Base-by-base conservation (phyloP, 148 eudicot genomes). In the Vaccinium darrowii region DNA sequence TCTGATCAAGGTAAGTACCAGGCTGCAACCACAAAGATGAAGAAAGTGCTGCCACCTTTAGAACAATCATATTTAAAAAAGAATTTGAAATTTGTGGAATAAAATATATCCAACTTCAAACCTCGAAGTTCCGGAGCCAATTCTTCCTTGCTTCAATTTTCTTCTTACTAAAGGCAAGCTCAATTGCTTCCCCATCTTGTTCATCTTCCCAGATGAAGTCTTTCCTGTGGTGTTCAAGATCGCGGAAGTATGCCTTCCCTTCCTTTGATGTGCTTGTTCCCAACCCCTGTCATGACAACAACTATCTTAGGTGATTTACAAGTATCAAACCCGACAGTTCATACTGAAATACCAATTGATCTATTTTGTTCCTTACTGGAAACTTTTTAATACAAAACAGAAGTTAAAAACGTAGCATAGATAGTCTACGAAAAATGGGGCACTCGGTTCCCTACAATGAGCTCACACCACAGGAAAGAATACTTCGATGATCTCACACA, bases 91-190 rank as follows among this genome's bases (percentile, higher is more conserved):
- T 8, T 49, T n/a, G 10, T 15, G 23, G 23, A 25, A 56, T 16
- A 27, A 56, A 52, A 19, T 25, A 43, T 8, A 27, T 54, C 1
- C 2, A 49, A 53, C 25, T 49, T 36, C 89, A 12, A 67, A 96
- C 99, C 99, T 94, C 94, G 81, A 89, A 92, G 76, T 93, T 95
- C 43, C 98, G 86, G 71, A 95, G 96, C 98, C 99, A 95, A 83
- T 89, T 95, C 89, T 97, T 97, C 84, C 99, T 90, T 60, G 98
- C 98, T 87, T 97, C 99, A 60, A 97, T 95, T 87, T 93, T 97
- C 88, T 97, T 97, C 87, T 94, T 97, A 82, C 99, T 97, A 58
- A 97, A 97, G 69, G 99, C 99, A 83, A 97, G 93, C 90, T 97
- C 99, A 85, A 95, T 97, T 19, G 98, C 95, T 33, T 92, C 98